These are phyloP conservation scores for Catunica adiposa DNA, from an alignment of 2,329 filamentous ascomycete species.

Conservation along the genomic window DNA sequence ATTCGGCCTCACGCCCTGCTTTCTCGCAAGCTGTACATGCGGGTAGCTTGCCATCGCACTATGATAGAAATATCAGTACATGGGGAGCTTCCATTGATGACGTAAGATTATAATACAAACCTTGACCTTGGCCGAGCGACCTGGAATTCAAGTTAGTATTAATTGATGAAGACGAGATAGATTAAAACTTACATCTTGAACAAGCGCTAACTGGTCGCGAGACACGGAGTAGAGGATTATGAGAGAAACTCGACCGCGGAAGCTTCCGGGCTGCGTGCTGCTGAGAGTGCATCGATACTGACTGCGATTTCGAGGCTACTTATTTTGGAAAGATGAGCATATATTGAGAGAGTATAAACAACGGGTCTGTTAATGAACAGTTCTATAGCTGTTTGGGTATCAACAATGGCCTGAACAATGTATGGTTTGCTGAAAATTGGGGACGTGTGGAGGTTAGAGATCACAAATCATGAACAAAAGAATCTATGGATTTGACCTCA, in stretches of 20 bases:
- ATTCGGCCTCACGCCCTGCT: conserved; percentile 70
- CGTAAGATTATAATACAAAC: conserved; percentile 23
- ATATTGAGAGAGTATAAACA: background rate
- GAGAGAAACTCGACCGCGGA: conserved; percentile 32
- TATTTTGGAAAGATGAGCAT: background rate
- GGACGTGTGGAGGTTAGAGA: background rate
- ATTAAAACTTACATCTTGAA: conserved; percentile 43
- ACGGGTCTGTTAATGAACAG: no score
- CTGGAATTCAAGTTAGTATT: conserved; percentile 21
- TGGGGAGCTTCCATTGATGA: background rate
- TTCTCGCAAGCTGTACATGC: conserved; percentile 92
- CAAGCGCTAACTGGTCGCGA: conserved; percentile 68
- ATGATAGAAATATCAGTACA: conserved; percentile 6
- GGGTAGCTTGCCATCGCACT: conserved; percentile 90
- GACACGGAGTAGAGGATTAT: conserved; percentile 49
- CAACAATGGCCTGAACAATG: background rate
- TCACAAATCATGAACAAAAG: background rate
- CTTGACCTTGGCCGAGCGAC: conserved; percentile 85
- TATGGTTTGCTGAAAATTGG: background rate
- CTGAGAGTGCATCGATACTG: conserved; percentile 1
- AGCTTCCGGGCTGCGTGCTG: conserved; percentile 7
- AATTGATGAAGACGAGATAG: background rate
- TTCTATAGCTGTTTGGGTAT: no score
- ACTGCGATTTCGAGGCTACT: background rate
- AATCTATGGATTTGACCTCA: background rate